Evolutionary conservation across 768 basidiomycete species (phyloP).

Genomic region (Hypsizygus marmoreus): DNA sequence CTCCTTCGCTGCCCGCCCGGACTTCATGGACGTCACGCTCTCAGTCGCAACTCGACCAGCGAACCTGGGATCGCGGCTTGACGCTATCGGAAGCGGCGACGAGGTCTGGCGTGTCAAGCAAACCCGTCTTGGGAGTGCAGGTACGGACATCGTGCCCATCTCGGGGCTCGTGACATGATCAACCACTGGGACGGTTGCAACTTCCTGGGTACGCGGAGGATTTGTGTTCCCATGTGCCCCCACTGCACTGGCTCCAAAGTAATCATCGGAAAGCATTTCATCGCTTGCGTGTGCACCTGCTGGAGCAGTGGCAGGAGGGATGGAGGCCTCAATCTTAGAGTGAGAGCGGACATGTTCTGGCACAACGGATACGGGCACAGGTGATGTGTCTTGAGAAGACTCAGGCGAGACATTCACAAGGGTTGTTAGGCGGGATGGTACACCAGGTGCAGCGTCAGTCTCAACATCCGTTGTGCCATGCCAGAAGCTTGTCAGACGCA

Average conservation of each 20-base stretch:
- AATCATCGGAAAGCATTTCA: conserved; percentile 10
- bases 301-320: conserved; percentile 12
- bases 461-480: conserved; percentile 72
- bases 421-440: too few relatives aligned
- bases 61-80: conserved; percentile 32
- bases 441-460: conserved; percentile 22
- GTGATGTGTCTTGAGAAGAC: too few relatives aligned
- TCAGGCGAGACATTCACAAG: too few relatives aligned
- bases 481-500: conserved; percentile 73
- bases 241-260: too few relatives aligned
- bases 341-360: too few relatives aligned
- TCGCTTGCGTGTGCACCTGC: not conserved
- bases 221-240: too few relatives aligned
- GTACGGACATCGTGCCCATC: conserved; percentile 35
- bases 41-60: conserved; percentile 33
- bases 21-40: conserved; percentile 27
- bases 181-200: not conserved
- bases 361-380: too few relatives aligned
- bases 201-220: not conserved
- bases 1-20: conserved; percentile 60
- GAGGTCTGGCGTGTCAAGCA: conserved; percentile 64
- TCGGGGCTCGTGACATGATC: conserved; percentile 11
- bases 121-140: conserved; percentile 51
- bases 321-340: too few relatives aligned
- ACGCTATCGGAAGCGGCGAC: conserved; percentile 57